Percentiles rank a stretch among this genome's conserved stretches.
Conservation (phyloP, 257 asterid genomes). For the Solanum chilense region DNA sequence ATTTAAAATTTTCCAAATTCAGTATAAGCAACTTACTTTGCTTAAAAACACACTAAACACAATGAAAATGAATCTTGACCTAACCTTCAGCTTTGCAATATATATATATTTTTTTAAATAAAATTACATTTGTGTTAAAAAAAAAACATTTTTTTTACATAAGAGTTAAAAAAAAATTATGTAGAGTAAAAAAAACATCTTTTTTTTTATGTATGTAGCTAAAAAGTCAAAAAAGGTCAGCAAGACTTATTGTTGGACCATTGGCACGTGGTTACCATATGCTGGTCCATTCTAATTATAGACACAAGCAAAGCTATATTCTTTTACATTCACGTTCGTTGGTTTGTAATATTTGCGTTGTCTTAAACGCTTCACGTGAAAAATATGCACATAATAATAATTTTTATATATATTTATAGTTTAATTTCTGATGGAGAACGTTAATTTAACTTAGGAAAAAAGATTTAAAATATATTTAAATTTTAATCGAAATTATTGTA, state of each 20-base stretch:
- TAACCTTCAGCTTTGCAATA: neutral
- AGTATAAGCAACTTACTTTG: neutral
- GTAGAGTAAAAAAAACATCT: neutral
- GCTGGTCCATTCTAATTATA: neutral
- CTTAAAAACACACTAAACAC: neutral
- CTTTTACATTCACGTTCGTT: neutral
- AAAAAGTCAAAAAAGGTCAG: neutral
- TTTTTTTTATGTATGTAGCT: neutral
- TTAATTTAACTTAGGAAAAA: neutral
- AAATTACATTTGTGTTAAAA: neutral
- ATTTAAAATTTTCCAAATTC: neutral
- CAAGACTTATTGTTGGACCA: neutral
- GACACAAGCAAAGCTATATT: neutral
- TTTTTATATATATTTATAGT: neutral
- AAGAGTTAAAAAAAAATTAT: neutral
- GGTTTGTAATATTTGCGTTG: too few species aligned
- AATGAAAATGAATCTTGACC: neutral
- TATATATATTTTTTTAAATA: neutral
- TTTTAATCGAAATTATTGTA: rapidly evolving
- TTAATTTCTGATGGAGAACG: rapidly evolving
- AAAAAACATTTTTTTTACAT: neutral
- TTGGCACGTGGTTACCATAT: neutral
- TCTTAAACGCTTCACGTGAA: too few species aligned
- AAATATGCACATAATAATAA: neutral
- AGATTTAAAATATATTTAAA: rapidly evolving